Percentiles rank a stretch among this genome's conserved stretches.
Evolutionary conservation across 345 rosid genomes (phyloP).

Genomic region (Arabidopsis arenosa): DNA sequence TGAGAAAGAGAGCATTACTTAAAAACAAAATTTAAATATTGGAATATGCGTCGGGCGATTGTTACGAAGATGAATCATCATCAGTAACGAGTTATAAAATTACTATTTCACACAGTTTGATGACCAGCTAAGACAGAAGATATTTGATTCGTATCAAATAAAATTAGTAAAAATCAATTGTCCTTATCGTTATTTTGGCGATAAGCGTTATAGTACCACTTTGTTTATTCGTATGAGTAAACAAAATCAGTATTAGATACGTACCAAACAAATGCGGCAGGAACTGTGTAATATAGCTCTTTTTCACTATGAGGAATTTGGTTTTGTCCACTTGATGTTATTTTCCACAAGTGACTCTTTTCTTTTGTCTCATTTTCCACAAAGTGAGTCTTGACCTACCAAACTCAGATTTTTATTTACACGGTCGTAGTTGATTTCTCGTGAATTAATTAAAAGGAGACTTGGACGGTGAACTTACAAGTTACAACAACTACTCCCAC

Average conservation of each 20-base stretch:
- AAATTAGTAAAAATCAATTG: neutral
- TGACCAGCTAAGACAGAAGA: constrained; percentile 12
- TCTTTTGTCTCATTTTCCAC: neutral
- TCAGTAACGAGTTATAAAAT: constrained; percentile 23
- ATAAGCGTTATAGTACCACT: neutral
- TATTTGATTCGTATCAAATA: constrained; percentile 3
- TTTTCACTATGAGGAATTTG: neutral
- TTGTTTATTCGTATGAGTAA: neutral
- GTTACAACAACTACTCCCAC: constrained; percentile 37
- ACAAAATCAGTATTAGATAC: neutral
- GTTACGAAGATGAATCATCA: constrained; percentile 34
- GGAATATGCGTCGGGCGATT: constrained; percentile 35
- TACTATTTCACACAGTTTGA: constrained; percentile 11
- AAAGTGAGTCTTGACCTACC: constrained; percentile 28
- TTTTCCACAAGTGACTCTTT: constrained; percentile 18
- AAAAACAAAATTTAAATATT: neutral
- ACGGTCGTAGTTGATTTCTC: constrained; percentile 36
- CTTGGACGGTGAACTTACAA: constrained; percentile 41
- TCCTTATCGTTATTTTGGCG: constrained; percentile 10
- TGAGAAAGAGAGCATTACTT: neutral
- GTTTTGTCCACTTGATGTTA: constrained; percentile 25
- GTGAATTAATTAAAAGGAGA: constrained; percentile 13
- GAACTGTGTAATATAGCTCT: neutral
- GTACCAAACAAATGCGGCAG: neutral
- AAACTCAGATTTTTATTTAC: constrained; percentile 26